Base-by-base conservation (phyloP, 306 rosid genomes). In the Malus fusca region DNA sequence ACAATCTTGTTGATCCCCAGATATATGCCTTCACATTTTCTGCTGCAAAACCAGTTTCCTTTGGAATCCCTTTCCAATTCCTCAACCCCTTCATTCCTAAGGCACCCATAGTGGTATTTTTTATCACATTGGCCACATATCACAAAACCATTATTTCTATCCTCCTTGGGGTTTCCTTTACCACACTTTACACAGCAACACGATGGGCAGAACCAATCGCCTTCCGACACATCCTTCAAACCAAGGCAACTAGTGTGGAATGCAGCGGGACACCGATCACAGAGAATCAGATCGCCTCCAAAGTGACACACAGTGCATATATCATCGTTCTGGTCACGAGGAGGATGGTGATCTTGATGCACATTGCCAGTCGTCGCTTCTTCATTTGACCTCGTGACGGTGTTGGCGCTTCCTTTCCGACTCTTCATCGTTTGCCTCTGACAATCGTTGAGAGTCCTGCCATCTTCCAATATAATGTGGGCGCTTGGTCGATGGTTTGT, bases 141-240 rank as follows among this genome's bases (percentile, higher is more conserved):
- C 19, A 85, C 37, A 61, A 78, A 0, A 21, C 22, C 10, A 61
- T 44, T 30, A 76, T 76, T 74, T 21, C 5, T 28, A 6, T 23
- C 64, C 6, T 59, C 37, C 66, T 62, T 62, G 0, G 66, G 66
- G 21, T 52, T 14, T 69, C 74, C 77, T 9, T 10, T 60, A 19
- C 77, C 48, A 72, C 98, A 91, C 18, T 75, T 70, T 44, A 55
- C 86, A 66, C 98, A 93, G 48, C 81, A 62, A 55, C 98, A 93
- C 1, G 86, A 69, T 1, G 93, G 90, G 77, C 96, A 89, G 55
- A 82, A 84, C 97, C 98, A 90, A 68, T 87, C 87, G 12, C 90
- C 96, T 11, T 65, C 73, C 0, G 88, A 85, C 30, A 83, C 69
- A 8, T 44, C 44, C 4, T 72, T 46, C 22, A 85, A 74, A 66